Evolutionary conservation across 352 stramenopile species (phyloP).

Genomic region (Globisporangium parvum): DNA sequence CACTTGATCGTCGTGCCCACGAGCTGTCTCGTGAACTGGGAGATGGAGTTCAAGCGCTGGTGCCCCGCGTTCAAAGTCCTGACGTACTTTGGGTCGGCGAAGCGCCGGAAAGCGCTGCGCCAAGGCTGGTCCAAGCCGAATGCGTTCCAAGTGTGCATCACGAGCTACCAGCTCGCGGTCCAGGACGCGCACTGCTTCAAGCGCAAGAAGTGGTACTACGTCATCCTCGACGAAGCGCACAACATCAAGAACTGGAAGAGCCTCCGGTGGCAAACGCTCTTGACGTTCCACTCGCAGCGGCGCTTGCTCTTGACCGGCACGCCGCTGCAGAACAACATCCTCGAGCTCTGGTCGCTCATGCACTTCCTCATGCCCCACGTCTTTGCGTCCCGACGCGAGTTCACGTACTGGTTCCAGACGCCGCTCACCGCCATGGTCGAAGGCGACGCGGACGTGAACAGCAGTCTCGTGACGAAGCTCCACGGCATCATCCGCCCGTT

Average conservation of each 20-base stretch:
- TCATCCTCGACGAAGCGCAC: conserved; percentile 99
- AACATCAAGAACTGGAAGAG: conserved; percentile 99
- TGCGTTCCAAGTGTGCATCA: conserved; percentile 98
- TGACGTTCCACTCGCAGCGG: conserved; percentile 96
- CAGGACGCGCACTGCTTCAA: conserved; percentile 97
- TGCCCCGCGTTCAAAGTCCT: conserved; percentile 96
- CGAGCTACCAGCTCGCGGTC: conserved; percentile 97
- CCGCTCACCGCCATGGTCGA: conserved; percentile 88
- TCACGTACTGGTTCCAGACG: conserved; percentile 98
- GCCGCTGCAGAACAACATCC: conserved; percentile 97
- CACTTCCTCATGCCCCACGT: conserved; percentile 99
- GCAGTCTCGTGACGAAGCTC: conserved; percentile 90
- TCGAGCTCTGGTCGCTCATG: conserved; percentile 98
- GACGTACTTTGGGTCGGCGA: conserved; percentile 98
- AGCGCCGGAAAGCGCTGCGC: conserved; percentile 88
- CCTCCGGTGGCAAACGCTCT: conserved; percentile 97
- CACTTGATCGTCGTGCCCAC: conserved; percentile 98
- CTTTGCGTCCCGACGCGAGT: conserved; percentile 91
- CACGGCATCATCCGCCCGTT: conserved; percentile 98
- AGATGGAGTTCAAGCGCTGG: conserved; percentile 98
- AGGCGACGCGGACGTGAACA: conserved; percentile 60
- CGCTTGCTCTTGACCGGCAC: conserved; percentile 92
- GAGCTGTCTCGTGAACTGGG: conserved; percentile 98
- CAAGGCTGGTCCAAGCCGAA: conserved; percentile 96
- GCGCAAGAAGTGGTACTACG: conserved; percentile 98